Evolutionary conservation across 176 grass and related monocot genomes (phyloP).

Genomic region (Pontederia crassipes): DNA sequence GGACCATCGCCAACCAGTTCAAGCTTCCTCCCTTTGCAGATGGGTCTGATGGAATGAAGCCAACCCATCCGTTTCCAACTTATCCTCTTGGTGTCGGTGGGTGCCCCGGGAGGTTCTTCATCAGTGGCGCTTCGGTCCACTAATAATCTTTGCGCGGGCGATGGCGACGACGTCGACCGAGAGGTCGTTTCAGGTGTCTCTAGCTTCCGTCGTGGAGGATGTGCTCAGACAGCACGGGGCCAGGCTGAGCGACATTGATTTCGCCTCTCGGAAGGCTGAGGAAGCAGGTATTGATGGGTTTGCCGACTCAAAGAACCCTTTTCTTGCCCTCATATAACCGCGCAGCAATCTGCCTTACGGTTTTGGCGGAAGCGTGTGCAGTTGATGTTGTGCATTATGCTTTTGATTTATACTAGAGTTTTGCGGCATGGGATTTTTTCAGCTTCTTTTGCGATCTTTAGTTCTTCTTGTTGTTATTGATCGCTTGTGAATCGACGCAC

Average conservation of each 20-base stretch:
- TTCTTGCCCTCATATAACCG: neutral
- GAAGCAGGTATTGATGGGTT: conserved; percentile 34
- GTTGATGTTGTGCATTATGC: no score
- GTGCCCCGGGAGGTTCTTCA: no score
- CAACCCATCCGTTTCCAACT: no score
- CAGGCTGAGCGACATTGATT: conserved; percentile 25
- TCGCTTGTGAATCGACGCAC: conserved; percentile 11
- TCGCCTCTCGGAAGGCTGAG: conserved; percentile 51
- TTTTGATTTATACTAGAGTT: no score
- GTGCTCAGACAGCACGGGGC: conserved; percentile 15
- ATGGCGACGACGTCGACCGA: conserved; percentile 8
- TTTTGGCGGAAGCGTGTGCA: neutral
- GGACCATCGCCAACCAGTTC: no score
- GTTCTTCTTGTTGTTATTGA: neutral
- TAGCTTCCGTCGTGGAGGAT: conserved; percentile 18
- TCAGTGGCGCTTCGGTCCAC: no score
- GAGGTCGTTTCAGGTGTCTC: neutral
- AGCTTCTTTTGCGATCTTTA: neutral
- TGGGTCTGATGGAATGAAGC: no score
- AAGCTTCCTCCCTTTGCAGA: no score
- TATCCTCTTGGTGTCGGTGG: no score
- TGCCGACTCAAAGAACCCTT: neutral
- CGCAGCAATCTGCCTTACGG: neutral
- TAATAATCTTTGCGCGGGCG: no score
- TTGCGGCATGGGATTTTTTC: neutral